Conservation (phyloP, 352 stramenopile genomes). For the Pythium aristosporum region DNA sequence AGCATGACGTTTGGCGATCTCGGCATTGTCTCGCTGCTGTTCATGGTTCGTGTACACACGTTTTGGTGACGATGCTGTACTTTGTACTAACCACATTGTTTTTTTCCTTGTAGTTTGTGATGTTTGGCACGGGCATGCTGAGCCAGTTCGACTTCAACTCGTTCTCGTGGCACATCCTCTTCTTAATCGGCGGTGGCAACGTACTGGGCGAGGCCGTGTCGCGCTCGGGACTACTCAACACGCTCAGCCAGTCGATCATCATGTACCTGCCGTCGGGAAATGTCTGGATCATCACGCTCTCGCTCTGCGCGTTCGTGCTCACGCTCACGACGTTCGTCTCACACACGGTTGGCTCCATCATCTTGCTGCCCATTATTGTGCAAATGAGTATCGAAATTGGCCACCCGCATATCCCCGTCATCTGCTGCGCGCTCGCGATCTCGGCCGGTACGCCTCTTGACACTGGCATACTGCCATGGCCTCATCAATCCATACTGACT, state of each 20-base stretch:
- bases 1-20: conserved; percentile 89
- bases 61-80: conserved; percentile 11
- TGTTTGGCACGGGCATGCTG: conserved; percentile 88
- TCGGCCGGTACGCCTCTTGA: conserved; percentile 67
- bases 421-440: conserved; percentile 83
- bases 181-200: conserved; percentile 90
- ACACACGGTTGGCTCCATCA: conserved; percentile 91
- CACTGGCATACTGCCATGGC: background rate
- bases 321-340: conserved; percentile 92
- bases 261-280: conserved; percentile 74
- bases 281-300: conserved; percentile 85
- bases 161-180: conserved; percentile 93
- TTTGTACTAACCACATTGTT: background rate
- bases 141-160: conserved; percentile 94
- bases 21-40: conserved; percentile 90
- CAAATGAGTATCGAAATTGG: conserved; percentile 87
- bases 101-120: conserved; percentile 53
- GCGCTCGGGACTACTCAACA: conserved; percentile 79
- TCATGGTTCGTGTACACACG: conserved; percentile 61
- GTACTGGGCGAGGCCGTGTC: conserved; percentile 89
- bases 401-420: conserved; percentile 84
- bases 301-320: conserved; percentile 85
- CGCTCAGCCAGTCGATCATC: conserved; percentile 82
- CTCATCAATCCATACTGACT: background rate
- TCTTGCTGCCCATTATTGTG: conserved; percentile 91